These are phyloP conservation scores for Royoungia palumana DNA, from an alignment of 768 basidiomycete species.

Conservation along the genomic window DNA sequence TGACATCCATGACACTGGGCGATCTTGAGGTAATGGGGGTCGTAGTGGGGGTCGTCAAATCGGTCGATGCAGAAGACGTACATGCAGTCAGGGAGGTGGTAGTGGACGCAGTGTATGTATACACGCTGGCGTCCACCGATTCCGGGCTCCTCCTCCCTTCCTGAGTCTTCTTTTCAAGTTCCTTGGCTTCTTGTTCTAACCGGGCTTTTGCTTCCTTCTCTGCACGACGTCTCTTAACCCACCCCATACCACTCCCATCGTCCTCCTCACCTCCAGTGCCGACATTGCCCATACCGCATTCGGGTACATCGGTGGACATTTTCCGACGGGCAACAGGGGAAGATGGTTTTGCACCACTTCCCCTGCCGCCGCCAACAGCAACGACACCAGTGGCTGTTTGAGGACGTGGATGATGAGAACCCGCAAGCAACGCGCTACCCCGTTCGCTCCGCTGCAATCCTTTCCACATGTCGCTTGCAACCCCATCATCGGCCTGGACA, in stretches of 20 bases:
- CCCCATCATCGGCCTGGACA: slow-evolving; percentile 29
- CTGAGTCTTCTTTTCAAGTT: slow-evolving; percentile 5
- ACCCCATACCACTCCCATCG: slow-evolving; percentile 85
- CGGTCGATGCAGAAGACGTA: slow-evolving; percentile 17
- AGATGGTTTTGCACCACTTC: slow-evolving; percentile 11
- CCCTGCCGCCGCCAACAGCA: slow-evolving; percentile 13
- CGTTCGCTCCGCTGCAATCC: slow-evolving; percentile 26
- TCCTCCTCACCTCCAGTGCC: slow-evolving; percentile 48
- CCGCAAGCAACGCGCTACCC: slow-evolving; percentile 22
- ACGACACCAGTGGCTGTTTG: slow-evolving; percentile 31
- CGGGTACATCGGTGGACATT: slow-evolving; percentile 15
- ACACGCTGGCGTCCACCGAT: slow-evolving; percentile 22
- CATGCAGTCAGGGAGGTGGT: slow-evolving; percentile 23
- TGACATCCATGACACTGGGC: slow-evolving; percentile 17
- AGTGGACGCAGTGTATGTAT: slow-evolving; percentile 20
- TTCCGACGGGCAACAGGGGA: slow-evolving; percentile 11
- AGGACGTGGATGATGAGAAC: slow-evolving; percentile 4
- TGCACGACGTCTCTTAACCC: slow-evolving; percentile 67
- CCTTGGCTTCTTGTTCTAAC: slow-evolving; percentile 18
- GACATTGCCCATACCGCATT: slow-evolving; percentile 31
- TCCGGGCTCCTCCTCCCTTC: slow-evolving; percentile 25
- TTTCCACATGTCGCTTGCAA: slow-evolving; percentile 29
- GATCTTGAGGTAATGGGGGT: slow-evolving; percentile 22
- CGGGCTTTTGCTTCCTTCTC: slow-evolving; percentile 47
- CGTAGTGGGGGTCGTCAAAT: slow-evolving; percentile 16